Conservation (phyloP, 2,329 filamentous ascomycete species). For the Rachicladosporium sp. region DNA sequence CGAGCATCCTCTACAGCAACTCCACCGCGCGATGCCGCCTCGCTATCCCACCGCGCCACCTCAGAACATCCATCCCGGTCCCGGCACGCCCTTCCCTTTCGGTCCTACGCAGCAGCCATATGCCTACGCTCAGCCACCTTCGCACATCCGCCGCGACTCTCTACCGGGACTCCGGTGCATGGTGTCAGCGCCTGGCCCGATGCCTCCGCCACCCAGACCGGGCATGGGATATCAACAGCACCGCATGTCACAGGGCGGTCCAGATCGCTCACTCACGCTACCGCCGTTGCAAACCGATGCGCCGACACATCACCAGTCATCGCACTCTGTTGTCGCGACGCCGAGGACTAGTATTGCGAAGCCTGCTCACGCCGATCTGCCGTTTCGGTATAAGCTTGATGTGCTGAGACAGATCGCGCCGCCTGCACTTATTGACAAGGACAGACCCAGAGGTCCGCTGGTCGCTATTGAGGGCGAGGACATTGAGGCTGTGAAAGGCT, state of each 20-base stretch:
- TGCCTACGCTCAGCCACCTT: slow-evolving; percentile 5
- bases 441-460: slow-evolving; percentile 53
- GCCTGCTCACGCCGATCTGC: slow-evolving; percentile 32
- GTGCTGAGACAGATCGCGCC: slow-evolving; percentile 66
- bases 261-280: slow-evolving; percentile 39
- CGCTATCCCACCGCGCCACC: slow-evolving; percentile 14
- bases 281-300: slow-evolving; percentile 40
- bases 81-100: slow-evolving; percentile 29
- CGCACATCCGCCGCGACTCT: slow-evolving; percentile 25
- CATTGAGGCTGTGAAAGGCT: slow-evolving; percentile 47
- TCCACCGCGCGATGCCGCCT: slow-evolving; percentile 24
- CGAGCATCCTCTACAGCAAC: slow-evolving; percentile 26
- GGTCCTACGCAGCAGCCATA: slow-evolving; percentile 4
- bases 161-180: slow-evolving; percentile 26
- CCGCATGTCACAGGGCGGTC: slow-evolving; percentile 22
- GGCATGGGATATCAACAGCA: slow-evolving; percentile 23
- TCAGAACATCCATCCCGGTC: slow-evolving; percentile 9
- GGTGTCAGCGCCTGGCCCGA: slow-evolving; percentile 24
- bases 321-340: too few species aligned
- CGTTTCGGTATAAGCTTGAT: slow-evolving; percentile 63
- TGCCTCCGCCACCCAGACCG: slow-evolving; percentile 45
- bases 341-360: neutral
- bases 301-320: neutral
- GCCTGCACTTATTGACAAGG: slow-evolving; percentile 39
- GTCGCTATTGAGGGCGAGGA: slow-evolving; percentile 73